Evolutionary conservation across 192 early-diverging fungal genomes (phyloP).

Genomic region (Phlyctochytrium arcticum): DNA sequence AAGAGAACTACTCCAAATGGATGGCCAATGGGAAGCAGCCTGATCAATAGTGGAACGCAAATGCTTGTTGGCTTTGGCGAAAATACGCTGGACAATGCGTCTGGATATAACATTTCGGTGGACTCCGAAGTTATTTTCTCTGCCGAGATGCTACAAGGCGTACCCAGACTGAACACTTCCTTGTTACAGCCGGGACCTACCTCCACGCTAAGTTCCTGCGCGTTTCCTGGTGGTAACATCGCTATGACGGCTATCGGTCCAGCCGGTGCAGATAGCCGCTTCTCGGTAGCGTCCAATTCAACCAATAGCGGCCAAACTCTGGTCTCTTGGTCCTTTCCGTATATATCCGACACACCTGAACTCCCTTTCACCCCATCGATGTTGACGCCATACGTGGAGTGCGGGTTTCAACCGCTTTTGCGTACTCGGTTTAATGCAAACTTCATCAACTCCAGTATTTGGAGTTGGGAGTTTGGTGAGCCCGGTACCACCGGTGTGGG

Average conservation of each 20-base stretch:
- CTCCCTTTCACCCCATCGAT: slow-evolving; percentile 1
- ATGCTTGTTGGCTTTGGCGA: slow-evolving; percentile 18
- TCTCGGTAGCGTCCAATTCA: neutral
- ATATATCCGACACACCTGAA: slow-evolving; percentile 1
- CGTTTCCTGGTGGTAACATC: neutral
- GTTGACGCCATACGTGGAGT: neutral
- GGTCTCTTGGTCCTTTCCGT: slow-evolving; percentile 7
- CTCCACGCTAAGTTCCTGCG: slow-evolving; percentile 1
- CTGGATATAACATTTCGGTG: slow-evolving; percentile 1
- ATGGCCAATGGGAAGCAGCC: slow-evolving; percentile 7
- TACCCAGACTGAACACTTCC: neutral
- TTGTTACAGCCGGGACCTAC: too few species aligned
- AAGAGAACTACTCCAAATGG: neutral
- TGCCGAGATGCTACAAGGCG: neutral
- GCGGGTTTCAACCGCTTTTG: slow-evolving; percentile 20
- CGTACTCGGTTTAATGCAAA: neutral
- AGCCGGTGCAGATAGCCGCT: neutral
- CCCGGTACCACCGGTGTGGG: neutral
- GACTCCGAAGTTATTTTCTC: slow-evolving; percentile 12
- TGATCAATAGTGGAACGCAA: slow-evolving; percentile 8
- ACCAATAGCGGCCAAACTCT: neutral
- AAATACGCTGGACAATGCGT: neutral
- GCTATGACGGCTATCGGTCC: slow-evolving; percentile 20
- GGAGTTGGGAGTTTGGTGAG: slow-evolving; percentile 11
- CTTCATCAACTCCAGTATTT: slow-evolving; percentile 6